Conservation (phyloP, 129 eudicot genomes). For the Glebionis coronaria region DNA sequence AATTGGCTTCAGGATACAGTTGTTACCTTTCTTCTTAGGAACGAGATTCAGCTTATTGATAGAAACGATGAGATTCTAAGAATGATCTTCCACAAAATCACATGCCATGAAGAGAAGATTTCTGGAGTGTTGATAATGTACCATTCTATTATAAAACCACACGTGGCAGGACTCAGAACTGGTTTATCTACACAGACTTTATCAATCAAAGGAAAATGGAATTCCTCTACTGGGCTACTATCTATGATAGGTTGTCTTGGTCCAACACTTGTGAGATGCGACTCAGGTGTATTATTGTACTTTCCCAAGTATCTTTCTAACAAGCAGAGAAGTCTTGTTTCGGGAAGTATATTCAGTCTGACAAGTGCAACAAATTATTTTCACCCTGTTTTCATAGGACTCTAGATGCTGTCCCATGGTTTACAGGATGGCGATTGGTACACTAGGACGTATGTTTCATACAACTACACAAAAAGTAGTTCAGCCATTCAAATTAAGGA, state of each 20-base stretch:
- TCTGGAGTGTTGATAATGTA: conserved; percentile 39
- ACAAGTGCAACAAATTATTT: background rate
- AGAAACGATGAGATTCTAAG: conserved; percentile 28
- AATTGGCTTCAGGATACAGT: conserved; percentile 21
- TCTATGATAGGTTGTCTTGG: conserved; percentile 43
- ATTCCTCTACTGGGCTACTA: conserved; percentile 33
- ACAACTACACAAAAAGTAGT: conserved; percentile 31
- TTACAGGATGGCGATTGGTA: conserved; percentile 18
- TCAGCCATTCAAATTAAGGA: conserved; percentile 23
- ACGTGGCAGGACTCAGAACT: conserved; percentile 32
- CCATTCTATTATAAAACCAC: conserved; percentile 20
- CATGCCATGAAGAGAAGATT: conserved; percentile 29
- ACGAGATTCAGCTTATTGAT: conserved; percentile 31
- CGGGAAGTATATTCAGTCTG: conserved; percentile 35
- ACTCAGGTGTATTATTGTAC: conserved; percentile 23
- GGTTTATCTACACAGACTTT: conserved; percentile 39
- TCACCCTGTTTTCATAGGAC: conserved; percentile 25
- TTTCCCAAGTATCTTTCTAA: conserved; percentile 32
- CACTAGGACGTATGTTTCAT: conserved; percentile 18
- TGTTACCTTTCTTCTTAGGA: conserved; percentile 25
- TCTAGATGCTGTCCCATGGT: conserved; percentile 17
- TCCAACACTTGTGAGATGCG: conserved; percentile 16
- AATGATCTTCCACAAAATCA: conserved; percentile 29
- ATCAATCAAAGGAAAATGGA: conserved; percentile 42
- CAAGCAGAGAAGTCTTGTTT: conserved; percentile 35